Base-by-base conservation (phyloP, 179 eudicot species). In the Beta lomatogona region DNA sequence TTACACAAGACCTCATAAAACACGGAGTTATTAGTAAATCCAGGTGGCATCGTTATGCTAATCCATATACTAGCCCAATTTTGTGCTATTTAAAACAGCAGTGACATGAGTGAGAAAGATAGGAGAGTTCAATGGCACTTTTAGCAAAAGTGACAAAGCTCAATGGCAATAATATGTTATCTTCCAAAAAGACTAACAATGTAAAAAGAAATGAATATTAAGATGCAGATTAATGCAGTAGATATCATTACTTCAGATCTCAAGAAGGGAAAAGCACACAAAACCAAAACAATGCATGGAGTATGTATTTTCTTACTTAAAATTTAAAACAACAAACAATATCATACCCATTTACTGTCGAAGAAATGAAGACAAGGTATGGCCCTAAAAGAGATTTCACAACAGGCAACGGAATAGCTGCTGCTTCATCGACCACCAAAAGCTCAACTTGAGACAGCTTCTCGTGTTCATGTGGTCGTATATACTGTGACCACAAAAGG, bases 361-460 rank as follows among this genome's bases (percentile, higher is more conserved):
- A 96, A 21, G 99, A 96, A 55, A 96, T 90, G 84, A 96, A 96
- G 83, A 96, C 93, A 21, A 96, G 90, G 83, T 96, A 96, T 36
- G 98, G 98, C 65, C 99, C 98, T 69, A 96, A 87, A 79, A 96
- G 91, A 68, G 97, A 90, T 86, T 91, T 96, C 81, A 94, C 98
- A 72, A 93, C 83, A 75, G 98, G 96, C 81, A 96, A 88, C 19
- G 98, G 98, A 80, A 96, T 91, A 61, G 99, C 98, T 31, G 98
- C 98, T 65, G 99, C 99, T 87, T 96, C 99, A 87, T 96, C 99
- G 87, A 96, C 77, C 80, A 96, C 97, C 88, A 94, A 86, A 72
- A 96, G 92, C 87, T 96, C 98, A 79, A 93, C 98, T 85, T 96
- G 99, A 77, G 97, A 94, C 64, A 94, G 92, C 86, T 94, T 96